A percentile compares a stretch with the other conserved stretches of the same genome.
phyloP scores from a whole-genome alignment of 192 early-diverging fungal genomes.

The Rhizoclosmatium sp. region DNA sequence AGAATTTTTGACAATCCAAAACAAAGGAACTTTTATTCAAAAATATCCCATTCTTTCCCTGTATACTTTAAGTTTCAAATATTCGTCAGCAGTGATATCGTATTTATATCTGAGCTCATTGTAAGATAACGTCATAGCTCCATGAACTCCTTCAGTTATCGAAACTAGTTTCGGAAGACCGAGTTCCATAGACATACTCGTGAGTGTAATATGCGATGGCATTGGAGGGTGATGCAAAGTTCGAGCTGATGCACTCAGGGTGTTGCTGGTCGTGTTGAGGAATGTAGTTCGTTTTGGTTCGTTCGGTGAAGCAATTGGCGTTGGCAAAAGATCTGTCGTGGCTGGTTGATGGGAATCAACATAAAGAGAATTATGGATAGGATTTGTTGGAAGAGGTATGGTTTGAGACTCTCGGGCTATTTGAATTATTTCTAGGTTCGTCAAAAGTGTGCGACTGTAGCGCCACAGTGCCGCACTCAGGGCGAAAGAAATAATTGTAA shows the following conservation, averaged over 20 bases:
- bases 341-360: neutral
- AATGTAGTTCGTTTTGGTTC: neutral
- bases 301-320: neutral
- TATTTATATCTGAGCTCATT: conserved; percentile 1
- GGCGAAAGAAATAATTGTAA: neutral
- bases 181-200: conserved; percentile 1
- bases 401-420: too few relatives aligned
- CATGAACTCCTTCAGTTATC: conserved; percentile 5
- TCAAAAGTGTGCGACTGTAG: too few relatives aligned
- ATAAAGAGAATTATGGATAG: neutral
- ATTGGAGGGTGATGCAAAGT: neutral
- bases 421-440: too few relatives aligned
- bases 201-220: neutral
- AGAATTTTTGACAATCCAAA: too few relatives aligned
- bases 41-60: neutral
- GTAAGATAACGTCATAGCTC: neutral
- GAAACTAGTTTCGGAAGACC: conserved; percentile 6
- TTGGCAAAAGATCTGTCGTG: neutral
- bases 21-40: too few relatives aligned
- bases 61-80: conserved; percentile 17
- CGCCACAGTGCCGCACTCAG: too few relatives aligned
- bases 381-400: neutral
- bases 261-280: neutral
- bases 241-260: too few relatives aligned
- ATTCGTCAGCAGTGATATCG: conserved; percentile 1